A percentile compares a stretch with the other conserved stretches of the same genome.
Conservation (phyloP, 1,284 basidiomycete genomes). For the Trichosporon inkin region DNA sequence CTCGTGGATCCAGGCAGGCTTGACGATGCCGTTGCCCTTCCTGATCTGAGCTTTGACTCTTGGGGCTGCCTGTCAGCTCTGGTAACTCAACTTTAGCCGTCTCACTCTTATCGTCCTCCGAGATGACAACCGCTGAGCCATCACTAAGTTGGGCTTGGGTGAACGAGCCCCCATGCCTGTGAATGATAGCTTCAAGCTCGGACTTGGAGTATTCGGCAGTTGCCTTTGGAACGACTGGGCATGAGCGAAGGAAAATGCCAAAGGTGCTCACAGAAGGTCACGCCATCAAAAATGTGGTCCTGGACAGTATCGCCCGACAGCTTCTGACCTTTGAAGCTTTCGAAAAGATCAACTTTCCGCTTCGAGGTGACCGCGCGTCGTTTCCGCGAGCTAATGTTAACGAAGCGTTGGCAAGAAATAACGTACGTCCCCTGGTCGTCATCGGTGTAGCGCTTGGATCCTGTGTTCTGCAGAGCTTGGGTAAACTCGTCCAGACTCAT, state of each 20-base stretch:
- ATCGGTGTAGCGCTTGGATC: constrained; percentile 41
- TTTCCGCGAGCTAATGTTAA: constrained; percentile 24
- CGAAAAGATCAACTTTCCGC: constrained; percentile 59
- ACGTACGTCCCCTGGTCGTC: constrained; percentile 40
- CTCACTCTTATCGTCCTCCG: constrained; percentile 44
- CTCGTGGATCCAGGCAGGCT: constrained; percentile 73
- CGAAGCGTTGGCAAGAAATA: background rate
- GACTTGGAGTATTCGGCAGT: constrained; percentile 29
- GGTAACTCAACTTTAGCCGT: background rate
- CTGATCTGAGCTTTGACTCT: constrained; percentile 54
- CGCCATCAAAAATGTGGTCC: constrained; percentile 64
- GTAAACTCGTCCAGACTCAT: constrained; percentile 44
- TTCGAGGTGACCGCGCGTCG: constrained; percentile 27
- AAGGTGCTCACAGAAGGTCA: constrained; percentile 66
- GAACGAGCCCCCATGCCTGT: constrained; percentile 69
- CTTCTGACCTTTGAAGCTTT: constrained; percentile 62
- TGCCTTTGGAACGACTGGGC: constrained; percentile 63
- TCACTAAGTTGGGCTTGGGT: constrained; percentile 55
- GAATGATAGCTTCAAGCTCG: constrained; percentile 55
- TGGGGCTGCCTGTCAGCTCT: constrained; percentile 30
- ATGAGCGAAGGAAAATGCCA: background rate
- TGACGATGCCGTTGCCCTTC: constrained; percentile 62
- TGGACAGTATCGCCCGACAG: constrained; percentile 60
- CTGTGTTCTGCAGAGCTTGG: constrained; percentile 32
- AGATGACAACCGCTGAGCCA: constrained; percentile 55